Evolutionary conservation across 345 rosid species (phyloP).

Genomic region (Boechera divaricarpa): DNA sequence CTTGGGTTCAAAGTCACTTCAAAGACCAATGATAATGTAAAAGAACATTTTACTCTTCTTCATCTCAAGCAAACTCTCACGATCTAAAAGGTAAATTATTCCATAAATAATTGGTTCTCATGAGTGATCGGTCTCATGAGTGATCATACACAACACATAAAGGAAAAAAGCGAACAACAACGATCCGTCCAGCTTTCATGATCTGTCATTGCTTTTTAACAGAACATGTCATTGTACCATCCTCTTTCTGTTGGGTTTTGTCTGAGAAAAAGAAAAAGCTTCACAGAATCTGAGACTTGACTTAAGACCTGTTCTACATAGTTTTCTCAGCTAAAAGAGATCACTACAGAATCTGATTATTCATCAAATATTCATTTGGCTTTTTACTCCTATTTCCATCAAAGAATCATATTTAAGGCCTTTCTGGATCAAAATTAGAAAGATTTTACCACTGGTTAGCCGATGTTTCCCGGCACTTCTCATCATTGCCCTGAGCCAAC

Average conservation of each 20-base stretch:
- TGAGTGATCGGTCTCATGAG: constrained; percentile 28
- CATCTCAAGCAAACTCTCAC: constrained; percentile 42
- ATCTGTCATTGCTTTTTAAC: constrained; percentile 37
- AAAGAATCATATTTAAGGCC: constrained; percentile 7
- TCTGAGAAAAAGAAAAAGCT: constrained; percentile 12
- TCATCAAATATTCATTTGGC: not conserved
- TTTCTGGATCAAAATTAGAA: constrained; percentile 1
- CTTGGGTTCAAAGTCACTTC: constrained; percentile 46
- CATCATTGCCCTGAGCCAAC: constrained; percentile 62
- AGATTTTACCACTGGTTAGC: constrained; percentile 79
- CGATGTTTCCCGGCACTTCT: constrained; percentile 66
- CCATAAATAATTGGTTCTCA: constrained; percentile 26
- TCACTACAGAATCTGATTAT: constrained; percentile 2
- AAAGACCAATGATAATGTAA: constrained; percentile 34
- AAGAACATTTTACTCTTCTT: constrained; percentile 39
- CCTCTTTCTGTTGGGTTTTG: constrained; percentile 32
- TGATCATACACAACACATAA: constrained; percentile 34
- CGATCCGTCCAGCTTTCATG: constrained; percentile 38
- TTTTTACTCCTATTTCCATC: not conserved
- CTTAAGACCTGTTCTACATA: constrained; percentile 14
- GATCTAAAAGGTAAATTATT: constrained; percentile 19
- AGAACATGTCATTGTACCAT: constrained; percentile 22
- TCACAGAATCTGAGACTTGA: constrained; percentile 1
- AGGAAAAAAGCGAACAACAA: constrained; percentile 30
- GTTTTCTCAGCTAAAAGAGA: constrained; percentile 28